Base-by-base conservation (phyloP, 2,329 filamentous ascomycete genomes). In the Sporothrix inflata region DNA sequence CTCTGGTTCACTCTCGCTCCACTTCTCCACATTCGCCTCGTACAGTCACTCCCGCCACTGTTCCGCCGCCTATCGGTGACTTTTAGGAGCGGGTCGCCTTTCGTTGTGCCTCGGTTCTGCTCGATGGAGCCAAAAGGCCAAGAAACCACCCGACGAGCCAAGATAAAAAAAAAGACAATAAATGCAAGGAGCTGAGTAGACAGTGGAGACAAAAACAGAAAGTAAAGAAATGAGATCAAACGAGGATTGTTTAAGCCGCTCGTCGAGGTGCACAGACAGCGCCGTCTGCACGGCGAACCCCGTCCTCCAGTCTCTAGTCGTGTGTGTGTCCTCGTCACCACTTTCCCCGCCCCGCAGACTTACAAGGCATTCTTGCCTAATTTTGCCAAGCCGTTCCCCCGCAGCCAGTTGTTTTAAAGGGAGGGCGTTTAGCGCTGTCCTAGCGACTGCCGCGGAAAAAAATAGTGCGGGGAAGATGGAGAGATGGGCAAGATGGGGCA, bases 381-480 rank as follows among this genome's bases (percentile, higher is more conserved):
- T 24, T n/a, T 7, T n/a, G 60, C 60, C 60, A 45, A 65, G 60
- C 19, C 4, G 6, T 11, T 63, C 12, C 60, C 60, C 60, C 60
- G 60, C 60, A 65, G 38, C 21, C 11, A 63, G 16, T 34, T n/a
- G 11, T 24, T 34, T 21, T 45, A 5, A 42, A 65, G n/a, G 34
- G 24, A 45, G 21, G 38, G 21, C 38, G n/a, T 12, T 24, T 42
- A 24, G 38, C 19, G 60, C 38, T 65, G 9, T 11, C 12, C 38
- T 12, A 45, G 27, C 38, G 40, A 45, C 60, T 27, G 60, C 60
- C 38, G 38, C 21, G n/a, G 38, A 27, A 45, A 3, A 63, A 40
- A 65, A 45, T 12, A 65, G 21, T 65, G 60, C 38, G 60, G 60
- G 60, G 60, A 65, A 45, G 38, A 42, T 65, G 60, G 60, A 45